Evolutionary conservation across 257 asterid genomes (phyloP).

Genomic region (Jacaranda mimosifolia): DNA sequence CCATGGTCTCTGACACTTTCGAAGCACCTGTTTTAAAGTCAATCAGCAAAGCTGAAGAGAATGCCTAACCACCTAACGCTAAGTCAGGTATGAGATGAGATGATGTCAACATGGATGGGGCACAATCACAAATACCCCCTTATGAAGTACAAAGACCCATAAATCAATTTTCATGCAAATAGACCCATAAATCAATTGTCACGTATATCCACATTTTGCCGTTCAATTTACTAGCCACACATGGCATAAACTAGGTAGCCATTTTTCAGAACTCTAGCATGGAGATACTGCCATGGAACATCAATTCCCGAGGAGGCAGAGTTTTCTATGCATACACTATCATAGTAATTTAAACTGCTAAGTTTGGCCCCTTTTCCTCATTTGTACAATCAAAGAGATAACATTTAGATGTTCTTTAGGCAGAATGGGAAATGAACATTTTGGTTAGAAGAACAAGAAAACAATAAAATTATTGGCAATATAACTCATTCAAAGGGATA

Average conservation of each 20-base stretch:
- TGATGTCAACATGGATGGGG: too few relatives aligned
- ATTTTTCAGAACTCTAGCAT: slow-evolving; percentile 13
- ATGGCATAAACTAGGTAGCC: not conserved
- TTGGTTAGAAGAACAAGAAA: not conserved
- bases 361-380: not conserved
- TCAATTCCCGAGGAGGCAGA: not conserved
- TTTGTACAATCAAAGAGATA: not conserved
- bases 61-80: not conserved
- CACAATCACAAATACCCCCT: not conserved
- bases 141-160: not conserved
- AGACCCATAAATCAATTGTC: slow-evolving; percentile 10
- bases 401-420: not conserved
- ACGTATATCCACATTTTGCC: not conserved
- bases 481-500: slow-evolving; percentile 13
- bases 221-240: slow-evolving; percentile 21
- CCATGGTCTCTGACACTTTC: slow-evolving; percentile 22
- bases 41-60: slow-evolving; percentile 14
- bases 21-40: slow-evolving; percentile 13
- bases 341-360: not conserved
- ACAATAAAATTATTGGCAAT: not conserved
- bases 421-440: not conserved
- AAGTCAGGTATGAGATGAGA: slow-evolving; percentile 21
- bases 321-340: too few relatives aligned
- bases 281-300: slow-evolving; percentile 5
- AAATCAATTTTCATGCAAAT: not conserved